Percentiles rank a stretch among this genome's conserved stretches.
Evolutionary conservation across 345 rosid genomes (phyloP).

Genomic region (Rhodomyrtus tomentosa): DNA sequence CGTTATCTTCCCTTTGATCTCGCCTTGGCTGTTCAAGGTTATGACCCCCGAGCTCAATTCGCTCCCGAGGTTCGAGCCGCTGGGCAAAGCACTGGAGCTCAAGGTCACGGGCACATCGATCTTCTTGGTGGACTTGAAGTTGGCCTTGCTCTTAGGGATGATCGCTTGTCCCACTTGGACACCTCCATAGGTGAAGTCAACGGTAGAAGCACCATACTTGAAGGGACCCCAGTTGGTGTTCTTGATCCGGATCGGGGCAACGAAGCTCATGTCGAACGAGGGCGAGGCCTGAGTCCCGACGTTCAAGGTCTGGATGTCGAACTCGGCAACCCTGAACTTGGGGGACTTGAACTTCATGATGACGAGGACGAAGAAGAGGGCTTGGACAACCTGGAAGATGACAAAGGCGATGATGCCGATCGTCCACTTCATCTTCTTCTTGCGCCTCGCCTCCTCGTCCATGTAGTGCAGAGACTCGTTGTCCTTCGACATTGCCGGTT

Average conservation of each 20-base stretch:
- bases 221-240: conserved; percentile 10
- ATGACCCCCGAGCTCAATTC: not conserved
- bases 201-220: not conserved
- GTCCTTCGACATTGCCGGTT: not conserved
- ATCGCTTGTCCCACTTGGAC: not conserved
- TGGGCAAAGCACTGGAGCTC: not conserved
- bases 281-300: not conserved
- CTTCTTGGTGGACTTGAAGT: conserved; percentile 4
- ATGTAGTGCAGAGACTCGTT: not conserved
- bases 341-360: conserved; percentile 13
- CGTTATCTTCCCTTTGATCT: not conserved
- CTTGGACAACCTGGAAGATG: conserved; percentile 8
- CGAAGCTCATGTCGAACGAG: not conserved
- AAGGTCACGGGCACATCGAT: not conserved
- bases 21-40: not conserved
- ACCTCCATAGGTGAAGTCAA: not conserved
- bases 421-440: conserved; percentile 12
- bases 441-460: not conserved
- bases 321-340: conserved; percentile 7
- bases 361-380: conserved; percentile 6
- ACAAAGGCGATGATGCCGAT: conserved; percentile 4
- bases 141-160: conserved; percentile 1
- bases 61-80: not conserved
- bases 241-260: conserved; percentile 4
- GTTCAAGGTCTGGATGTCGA: not conserved